Base-by-base conservation (phyloP, 495 filamentous ascomycete genomes). In the Tuber calosporum region DNA sequence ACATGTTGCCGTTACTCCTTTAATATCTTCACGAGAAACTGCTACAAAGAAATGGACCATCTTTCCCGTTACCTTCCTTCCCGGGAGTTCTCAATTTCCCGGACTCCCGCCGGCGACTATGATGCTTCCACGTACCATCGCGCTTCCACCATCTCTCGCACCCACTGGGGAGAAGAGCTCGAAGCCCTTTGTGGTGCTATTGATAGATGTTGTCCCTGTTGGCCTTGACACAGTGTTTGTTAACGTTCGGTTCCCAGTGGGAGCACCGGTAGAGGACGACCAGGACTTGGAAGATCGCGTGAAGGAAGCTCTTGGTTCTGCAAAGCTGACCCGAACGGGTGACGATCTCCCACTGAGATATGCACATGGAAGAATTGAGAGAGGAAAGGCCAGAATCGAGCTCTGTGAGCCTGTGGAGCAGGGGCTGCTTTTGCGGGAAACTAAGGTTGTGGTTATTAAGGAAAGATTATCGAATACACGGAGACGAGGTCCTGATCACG, bases 291-390 rank as follows among this genome's bases (percentile, higher is more conserved):
- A 93, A 74, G 87, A 90, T 41, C 86, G 87, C 26, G 85, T 96
- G 78, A 92, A 88, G 36, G 86, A 89, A 70, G 92, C 92, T n/a
- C 87, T 97, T 39, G 88, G 92, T 30, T 87, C 90, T 69, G 91
- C 92, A 38, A 89, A 89, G 62, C 85, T 99, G 22, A 87, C 97
- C 19, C 95, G 96, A 80, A 86, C 88, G 20, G 93, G 92, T 2
- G 95, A 98, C 80, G 83, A 93, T 62, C 87, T 99, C 73, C 90
- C 92, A 1, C 84, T 99, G 53, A 92, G 92, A 95, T 75, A 97
- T 92, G 45, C 93, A 93, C 84, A 91, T 90, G 4, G 89, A 86
- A 40, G 87, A 84, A 73, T 87, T 89, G 72, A 86, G 86, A 37
- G 86, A 37, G 73, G 15, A 77, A 82, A 26, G 38, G 93, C 91